phyloP scores from a whole-genome alignment of 495 filamentous ascomycete genomes.

The Tuber melanosporum region DNA sequence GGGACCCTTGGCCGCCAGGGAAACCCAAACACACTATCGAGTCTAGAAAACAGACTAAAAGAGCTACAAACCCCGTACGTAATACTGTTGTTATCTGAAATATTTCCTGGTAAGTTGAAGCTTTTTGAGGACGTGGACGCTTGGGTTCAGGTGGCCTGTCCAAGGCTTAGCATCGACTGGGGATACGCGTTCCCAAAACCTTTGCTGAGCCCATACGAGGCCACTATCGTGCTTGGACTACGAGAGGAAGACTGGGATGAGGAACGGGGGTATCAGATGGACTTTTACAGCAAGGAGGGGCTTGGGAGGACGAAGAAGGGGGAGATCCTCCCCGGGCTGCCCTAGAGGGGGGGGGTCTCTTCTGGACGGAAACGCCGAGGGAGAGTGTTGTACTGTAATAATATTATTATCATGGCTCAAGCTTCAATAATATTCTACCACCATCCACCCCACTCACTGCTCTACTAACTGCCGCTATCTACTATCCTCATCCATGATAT shows the following conservation, averaged over 20 bases:
- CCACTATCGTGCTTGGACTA: constrained; percentile 74
- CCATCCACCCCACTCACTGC: background rate
- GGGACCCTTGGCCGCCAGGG: constrained; percentile 89
- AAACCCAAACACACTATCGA: constrained; percentile 81
- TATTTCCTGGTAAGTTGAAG: constrained; percentile 89
- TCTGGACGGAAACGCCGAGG: background rate
- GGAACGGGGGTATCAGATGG: constrained; percentile 78
- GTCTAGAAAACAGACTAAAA: constrained; percentile 70
- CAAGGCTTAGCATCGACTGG: constrained; percentile 93
- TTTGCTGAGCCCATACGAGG: constrained; percentile 89
- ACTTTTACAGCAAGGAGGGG: constrained; percentile 91
- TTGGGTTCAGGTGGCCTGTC: constrained; percentile 97
- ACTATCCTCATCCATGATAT: background rate
- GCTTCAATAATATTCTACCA: background rate
- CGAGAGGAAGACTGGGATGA: constrained; percentile 64
- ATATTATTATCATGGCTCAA: background rate
- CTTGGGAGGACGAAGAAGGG: constrained; percentile 67
- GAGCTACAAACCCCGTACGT: constrained; percentile 67
- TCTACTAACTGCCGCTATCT: background rate
- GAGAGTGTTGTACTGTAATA: background rate
- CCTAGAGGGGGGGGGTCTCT: background rate
- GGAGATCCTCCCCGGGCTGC: constrained; percentile 33
- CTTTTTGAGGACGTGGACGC: constrained; percentile 89
- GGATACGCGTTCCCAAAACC: constrained; percentile 91
- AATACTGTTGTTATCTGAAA: constrained; percentile 80